Evolutionary conservation across 2,329 filamentous ascomycete genomes (phyloP).

Genomic region (Podosphaera fusca): DNA sequence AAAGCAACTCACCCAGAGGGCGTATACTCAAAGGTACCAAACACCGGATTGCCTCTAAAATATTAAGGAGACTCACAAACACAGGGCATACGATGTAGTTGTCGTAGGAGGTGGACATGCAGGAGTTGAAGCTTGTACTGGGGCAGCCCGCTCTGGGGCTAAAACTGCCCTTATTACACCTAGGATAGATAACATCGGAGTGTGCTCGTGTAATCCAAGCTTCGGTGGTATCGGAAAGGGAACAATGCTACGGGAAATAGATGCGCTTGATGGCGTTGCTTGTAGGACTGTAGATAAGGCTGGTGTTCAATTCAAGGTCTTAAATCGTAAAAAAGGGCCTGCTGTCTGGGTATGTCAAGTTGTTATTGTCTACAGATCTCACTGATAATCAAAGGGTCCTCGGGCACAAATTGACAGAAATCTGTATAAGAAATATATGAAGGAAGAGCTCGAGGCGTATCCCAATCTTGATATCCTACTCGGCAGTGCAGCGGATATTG

Average conservation of each 20-base stretch:
- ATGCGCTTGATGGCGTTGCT: conserved; percentile 77
- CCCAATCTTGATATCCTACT: conserved; percentile 59
- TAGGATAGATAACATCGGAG: conserved; percentile 66
- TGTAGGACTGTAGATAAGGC: conserved; percentile 81
- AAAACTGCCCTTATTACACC: conserved; percentile 79
- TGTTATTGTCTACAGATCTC: background rate
- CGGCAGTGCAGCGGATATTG: conserved; percentile 80
- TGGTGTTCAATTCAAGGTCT: conserved; percentile 73
- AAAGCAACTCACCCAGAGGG: background rate
- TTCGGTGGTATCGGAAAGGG: conserved; percentile 98
- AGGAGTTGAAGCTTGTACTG: conserved; percentile 78
- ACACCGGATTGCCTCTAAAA: background rate
- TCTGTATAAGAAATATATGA: conserved; percentile 80
- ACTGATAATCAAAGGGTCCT: conserved; percentile 33
- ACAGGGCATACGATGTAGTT: conserved; percentile 52
- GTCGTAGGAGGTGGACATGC: conserved; percentile 93
- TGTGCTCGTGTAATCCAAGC: conserved; percentile 90
- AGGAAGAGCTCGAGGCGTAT: conserved; percentile 57
- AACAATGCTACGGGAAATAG: conserved; percentile 83
- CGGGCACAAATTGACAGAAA: conserved; percentile 84
- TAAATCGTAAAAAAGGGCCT: conserved; percentile 77
- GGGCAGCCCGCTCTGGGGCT: conserved; percentile 70
- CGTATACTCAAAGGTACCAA: background rate
- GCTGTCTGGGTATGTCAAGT: conserved; percentile 49
- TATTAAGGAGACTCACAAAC: conserved; percentile 1